Evolutionary conservation across 1,139 yeast genomes (phyloP), one percentile per base, ranked within the genome.

Genomic region (Kodamaea derodonti): DNA sequence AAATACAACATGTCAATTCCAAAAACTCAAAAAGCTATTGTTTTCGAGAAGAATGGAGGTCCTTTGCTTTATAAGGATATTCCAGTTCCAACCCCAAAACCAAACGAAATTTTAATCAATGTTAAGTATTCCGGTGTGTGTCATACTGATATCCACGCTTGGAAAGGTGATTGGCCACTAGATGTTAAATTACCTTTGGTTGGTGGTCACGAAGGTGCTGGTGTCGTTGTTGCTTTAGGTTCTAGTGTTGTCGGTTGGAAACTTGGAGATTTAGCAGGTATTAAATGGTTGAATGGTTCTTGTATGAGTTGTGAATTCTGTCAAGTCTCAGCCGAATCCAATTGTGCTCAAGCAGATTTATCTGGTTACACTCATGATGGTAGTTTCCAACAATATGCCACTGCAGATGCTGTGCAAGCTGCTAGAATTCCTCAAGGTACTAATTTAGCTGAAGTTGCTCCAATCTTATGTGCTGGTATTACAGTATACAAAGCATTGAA

Each of bases 191-290:
- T 77, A 43, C 87, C 87, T 16, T 64, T 80, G 47, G 85, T 81
- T 35, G 88, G 87, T 45, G 94, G 94, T 52, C 94, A 84, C 69
- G 94, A 84, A 64, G 92, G 92, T 65, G 88, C 90, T 25, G 94
- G 94, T 62, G 76, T 77, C 24, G 92, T 84, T 44, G 90, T 82
- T 40, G 87, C 51, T 72, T 47, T 76, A 68, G 94, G 92, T 54
- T 65, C 65, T 29, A 70, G 76, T 47, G 94, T 83, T 46, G 71
- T 64, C 49, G 80, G 81, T 24, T 81, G 84, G 68, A 72, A 81
- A 54, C 58, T 81, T 50, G 94, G 94, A 52, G 92, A 84, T 58
- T 66, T 58, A 34, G 94, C 92, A 38, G 94, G 92, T 56, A 69
- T 83, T 55, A 83, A 84, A 60, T 72, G 78, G 78, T 65, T 82